Evolutionary conservation across 805 yeast genomes (phyloP), one percentile per base, ranked within the genome.

Genomic region (Metschnikowia aberdeeniae): DNA sequence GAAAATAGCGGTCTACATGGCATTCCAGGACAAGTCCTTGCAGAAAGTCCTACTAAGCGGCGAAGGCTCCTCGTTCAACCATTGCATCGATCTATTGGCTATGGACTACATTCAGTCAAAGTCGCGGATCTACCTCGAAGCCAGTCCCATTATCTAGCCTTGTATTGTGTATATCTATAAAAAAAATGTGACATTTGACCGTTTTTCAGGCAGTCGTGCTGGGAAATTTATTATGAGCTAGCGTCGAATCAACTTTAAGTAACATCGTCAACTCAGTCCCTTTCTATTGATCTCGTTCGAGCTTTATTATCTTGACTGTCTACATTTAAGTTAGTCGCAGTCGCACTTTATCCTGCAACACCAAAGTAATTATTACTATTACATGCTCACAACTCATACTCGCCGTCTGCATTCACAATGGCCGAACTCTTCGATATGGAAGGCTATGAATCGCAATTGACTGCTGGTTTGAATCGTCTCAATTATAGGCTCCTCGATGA

Each of bases 391-490:
- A 7, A 22, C 26, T 22, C 26, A 22, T 22, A 22, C 26, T 22
- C 26, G 26, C 8, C 26, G 8, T 22, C 6, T 5, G 4, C 26
- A 22, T 22, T 22, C 34, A 51, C 24, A 30, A 67, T 67, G 72
- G 52, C 70, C 13, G 69, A 58, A 32, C 59, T 67, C 12, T 67
- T 67, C 44, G 49, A 55, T 36, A 67, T 67, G 72, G 72, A 67
- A 37, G 72, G 63, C 51, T 62, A 62, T 40, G 62, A 56, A 48
- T 36, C 54, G 44, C 44, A 47, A 10, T 40, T 50, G 40, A 34
- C 45, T 6, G 34, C 39, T 26, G 55, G 54, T 19, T 26, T 50
- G 11, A 37, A 42, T 11, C 53, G 50, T 31, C 59, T 64, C 46
- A 65, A 65, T 55, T 64, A 65, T 42, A 44, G 52, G 34, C 54